Evolutionary conservation across 768 basidiomycete genomes (phyloP).

Genomic region (Neoboletus magnificus): DNA sequence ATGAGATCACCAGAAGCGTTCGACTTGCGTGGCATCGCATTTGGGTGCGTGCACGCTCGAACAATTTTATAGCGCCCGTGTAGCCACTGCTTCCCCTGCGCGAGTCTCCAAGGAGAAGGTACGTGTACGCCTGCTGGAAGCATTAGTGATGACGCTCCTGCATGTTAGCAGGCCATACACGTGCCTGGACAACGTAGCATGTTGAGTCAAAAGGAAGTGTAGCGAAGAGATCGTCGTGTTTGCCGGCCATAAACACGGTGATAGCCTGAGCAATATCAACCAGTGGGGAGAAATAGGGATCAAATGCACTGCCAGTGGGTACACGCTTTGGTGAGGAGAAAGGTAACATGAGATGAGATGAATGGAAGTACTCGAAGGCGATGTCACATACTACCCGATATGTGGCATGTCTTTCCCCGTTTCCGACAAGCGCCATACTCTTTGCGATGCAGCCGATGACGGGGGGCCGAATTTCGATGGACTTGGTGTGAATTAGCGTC

Average conservation of each 20-base stretch:
- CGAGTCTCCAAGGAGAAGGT: not conserved
- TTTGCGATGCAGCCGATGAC: too few relatives aligned
- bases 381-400: not conserved
- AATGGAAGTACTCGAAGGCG: not conserved
- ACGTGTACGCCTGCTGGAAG: not conserved
- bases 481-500: too few relatives aligned
- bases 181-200: not conserved
- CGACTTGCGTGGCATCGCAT: too few relatives aligned
- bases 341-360: not conserved
- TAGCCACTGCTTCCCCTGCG: not conserved
- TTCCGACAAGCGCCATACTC: too few relatives aligned
- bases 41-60: too few relatives aligned
- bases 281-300: too few relatives aligned
- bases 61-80: not conserved
- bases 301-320: too few relatives aligned
- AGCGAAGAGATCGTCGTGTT: too few relatives aligned
- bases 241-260: too few relatives aligned
- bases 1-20: too few relatives aligned
- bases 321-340: not conserved
- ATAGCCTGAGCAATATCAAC: not conserved
- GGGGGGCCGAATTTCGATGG: too few relatives aligned
- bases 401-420: too few relatives aligned
- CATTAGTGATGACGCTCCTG: not conserved
- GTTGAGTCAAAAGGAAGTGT: not conserved
- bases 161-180: not conserved